Conservation (phyloP, 768 basidiomycete genomes). For the Russula sp. region DNA sequence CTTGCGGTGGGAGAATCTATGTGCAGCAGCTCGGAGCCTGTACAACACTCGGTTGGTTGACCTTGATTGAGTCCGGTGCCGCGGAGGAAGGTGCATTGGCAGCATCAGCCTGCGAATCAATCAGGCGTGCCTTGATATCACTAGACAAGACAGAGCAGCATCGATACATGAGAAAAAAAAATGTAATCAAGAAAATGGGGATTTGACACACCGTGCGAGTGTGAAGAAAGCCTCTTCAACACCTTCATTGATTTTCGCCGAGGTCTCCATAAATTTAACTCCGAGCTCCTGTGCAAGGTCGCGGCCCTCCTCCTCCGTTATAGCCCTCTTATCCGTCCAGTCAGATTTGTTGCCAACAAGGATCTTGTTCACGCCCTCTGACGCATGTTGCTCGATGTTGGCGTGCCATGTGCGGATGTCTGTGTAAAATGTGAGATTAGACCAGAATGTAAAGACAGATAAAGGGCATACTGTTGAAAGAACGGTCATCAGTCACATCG, state of each 20-base stretch:
- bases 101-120: slow-evolving; percentile 84
- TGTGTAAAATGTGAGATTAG: slow-evolving; percentile 35
- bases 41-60: slow-evolving; percentile 53
- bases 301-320: slow-evolving; percentile 88
- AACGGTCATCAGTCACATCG: slow-evolving; percentile 92
- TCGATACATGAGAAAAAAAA: neutral
- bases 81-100: slow-evolving; percentile 38
- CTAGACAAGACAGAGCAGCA: slow-evolving; percentile 40
- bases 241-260: slow-evolving; percentile 94
- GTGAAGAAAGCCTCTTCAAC: slow-evolving; percentile 99
- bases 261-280: slow-evolving; percentile 97
- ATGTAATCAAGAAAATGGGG: neutral
- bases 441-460: neutral
- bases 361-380: slow-evolving; percentile 98
- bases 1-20: slow-evolving; percentile 11
- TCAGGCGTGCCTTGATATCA: slow-evolving; percentile 96
- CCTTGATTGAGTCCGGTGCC: slow-evolving; percentile 60
- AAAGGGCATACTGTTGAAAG: slow-evolving; percentile 81
- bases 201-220: slow-evolving; percentile 72
- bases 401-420: slow-evolving; percentile 98
- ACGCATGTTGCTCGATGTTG: slow-evolving; percentile 98
- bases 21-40: slow-evolving; percentile 50
- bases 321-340: slow-evolving; percentile 93
- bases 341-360: slow-evolving; percentile 99
- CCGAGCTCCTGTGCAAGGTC: slow-evolving; percentile 91